phyloP scores from a whole-genome alignment of 1,139 yeast genomes.

The Debaryomyces psychrophilus region DNA sequence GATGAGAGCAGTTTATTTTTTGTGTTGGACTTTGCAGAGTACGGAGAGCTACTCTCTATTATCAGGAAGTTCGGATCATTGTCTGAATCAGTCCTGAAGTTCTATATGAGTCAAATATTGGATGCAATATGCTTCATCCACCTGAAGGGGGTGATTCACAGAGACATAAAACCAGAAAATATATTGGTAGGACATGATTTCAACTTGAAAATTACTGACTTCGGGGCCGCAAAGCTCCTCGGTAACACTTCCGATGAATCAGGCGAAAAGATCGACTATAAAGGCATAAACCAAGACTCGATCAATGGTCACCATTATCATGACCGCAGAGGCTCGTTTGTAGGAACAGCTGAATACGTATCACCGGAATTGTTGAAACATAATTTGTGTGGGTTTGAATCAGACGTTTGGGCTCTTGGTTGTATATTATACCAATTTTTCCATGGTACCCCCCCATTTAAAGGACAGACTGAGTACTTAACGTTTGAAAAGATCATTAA shows the following conservation, averaged over 20 bases:
- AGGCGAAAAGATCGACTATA: slow-evolving; percentile 45
- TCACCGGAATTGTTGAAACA: slow-evolving; percentile 89
- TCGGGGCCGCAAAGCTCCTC: slow-evolving; percentile 92
- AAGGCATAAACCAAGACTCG: slow-evolving; percentile 22
- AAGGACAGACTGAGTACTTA: slow-evolving; percentile 90
- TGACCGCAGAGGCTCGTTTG: slow-evolving; percentile 72
- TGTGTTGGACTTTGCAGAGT: slow-evolving; percentile 77
- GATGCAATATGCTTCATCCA: slow-evolving; percentile 91
- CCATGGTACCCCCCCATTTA: slow-evolving; percentile 95
- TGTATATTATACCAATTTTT: slow-evolving; percentile 92
- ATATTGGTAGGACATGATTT: slow-evolving; percentile 77
- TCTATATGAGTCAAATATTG: slow-evolving; percentile 74
- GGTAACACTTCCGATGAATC: slow-evolving; percentile 41
- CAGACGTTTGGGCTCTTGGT: slow-evolving; percentile 97
- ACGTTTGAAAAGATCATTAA: slow-evolving; percentile 92
- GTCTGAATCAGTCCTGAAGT: slow-evolving; percentile 74
- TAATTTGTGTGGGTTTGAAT: slow-evolving; percentile 81
- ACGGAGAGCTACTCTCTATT: slow-evolving; percentile 71
- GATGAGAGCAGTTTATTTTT: slow-evolving; percentile 73
- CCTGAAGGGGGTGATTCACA: slow-evolving; percentile 80
- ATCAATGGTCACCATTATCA: slow-evolving; percentile 12
- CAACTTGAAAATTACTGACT: slow-evolving; percentile 92
- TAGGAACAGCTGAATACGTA: slow-evolving; percentile 69
- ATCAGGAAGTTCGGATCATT: slow-evolving; percentile 79
- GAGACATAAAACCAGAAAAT: slow-evolving; percentile 96